Conservation (phyloP, 208 protist species). For the Leishmania aethiopica region DNA sequence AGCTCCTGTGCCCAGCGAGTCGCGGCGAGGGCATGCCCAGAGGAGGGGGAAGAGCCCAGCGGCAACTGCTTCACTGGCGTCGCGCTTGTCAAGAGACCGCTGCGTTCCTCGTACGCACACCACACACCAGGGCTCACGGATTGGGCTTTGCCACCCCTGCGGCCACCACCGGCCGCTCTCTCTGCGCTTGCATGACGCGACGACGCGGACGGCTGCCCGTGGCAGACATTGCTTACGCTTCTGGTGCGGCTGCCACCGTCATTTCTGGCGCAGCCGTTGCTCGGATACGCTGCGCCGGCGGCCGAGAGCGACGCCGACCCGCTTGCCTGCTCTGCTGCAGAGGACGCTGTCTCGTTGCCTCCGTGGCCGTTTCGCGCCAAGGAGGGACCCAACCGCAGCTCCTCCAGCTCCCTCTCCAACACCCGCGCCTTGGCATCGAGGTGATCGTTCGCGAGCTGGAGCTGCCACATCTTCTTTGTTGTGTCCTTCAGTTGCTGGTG, state of each 20-base stretch:
- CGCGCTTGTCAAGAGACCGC: background rate
- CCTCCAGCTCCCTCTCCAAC: conserved; percentile 39
- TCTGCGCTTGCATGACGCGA: background rate
- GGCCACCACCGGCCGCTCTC: background rate
- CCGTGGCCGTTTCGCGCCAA: background rate
- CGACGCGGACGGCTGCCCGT: background rate
- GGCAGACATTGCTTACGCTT: background rate
- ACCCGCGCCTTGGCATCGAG: conserved; percentile 37
- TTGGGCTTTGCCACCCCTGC: background rate
- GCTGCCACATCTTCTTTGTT: conserved; percentile 29
- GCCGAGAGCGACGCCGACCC: background rate
- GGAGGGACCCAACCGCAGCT: conserved; percentile 15
- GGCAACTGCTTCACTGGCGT: conserved; percentile 1
- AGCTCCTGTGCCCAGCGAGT: background rate
- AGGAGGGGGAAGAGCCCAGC: background rate
- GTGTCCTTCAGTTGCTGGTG: conserved; percentile 25
- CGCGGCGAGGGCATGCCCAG: background rate
- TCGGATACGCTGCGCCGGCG: background rate
- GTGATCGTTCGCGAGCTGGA: conserved; percentile 41
- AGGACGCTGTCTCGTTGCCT: background rate
- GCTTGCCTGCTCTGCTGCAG: background rate
- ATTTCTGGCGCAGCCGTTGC: background rate
- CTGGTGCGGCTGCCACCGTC: background rate
- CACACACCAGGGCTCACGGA: conserved; percentile 19
- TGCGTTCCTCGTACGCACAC: conserved; percentile 29